Percentiles rank a stretch among this genome's conserved stretches.
These are phyloP conservation scores for Coemansia sp. DNA, from an alignment of 192 early-diverging fungal species.

Conservation along the genomic window DNA sequence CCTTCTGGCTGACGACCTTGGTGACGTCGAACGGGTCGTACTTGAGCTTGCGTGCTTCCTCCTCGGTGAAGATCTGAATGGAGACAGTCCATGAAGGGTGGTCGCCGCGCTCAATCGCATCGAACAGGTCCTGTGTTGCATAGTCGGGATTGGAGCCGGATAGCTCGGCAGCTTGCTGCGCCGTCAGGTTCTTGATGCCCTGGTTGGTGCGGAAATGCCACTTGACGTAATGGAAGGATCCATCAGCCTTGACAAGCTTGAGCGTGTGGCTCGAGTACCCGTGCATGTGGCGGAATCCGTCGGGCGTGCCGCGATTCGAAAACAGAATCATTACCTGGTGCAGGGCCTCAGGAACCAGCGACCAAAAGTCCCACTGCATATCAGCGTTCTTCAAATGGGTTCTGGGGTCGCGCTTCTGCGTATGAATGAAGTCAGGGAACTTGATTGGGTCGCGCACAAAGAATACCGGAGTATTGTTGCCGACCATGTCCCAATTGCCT, in stretches of 20 bases:
- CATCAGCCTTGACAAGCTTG: slow-evolving; percentile 65
- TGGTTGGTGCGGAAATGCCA: slow-evolving; percentile 81
- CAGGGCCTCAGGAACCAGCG: slow-evolving; percentile 71
- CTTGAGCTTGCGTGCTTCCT: slow-evolving; percentile 61
- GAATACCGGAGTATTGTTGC: slow-evolving; percentile 84
- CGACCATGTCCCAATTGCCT: slow-evolving; percentile 85
- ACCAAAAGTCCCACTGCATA: slow-evolving; percentile 81
- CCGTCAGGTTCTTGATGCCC: slow-evolving; percentile 58
- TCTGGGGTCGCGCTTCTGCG: slow-evolving; percentile 80
- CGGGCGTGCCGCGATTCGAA: slow-evolving; percentile 81
- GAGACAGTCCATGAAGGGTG: slow-evolving; percentile 66
- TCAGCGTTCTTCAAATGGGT: slow-evolving; percentile 70
- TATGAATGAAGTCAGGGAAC: slow-evolving; percentile 84
- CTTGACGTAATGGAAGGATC: slow-evolving; percentile 72
- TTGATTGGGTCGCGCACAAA: slow-evolving; percentile 78
- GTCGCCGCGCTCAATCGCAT: slow-evolving; percentile 62
- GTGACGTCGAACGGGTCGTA: slow-evolving; percentile 73
- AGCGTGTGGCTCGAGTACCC: slow-evolving; percentile 80
- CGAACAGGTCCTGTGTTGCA: slow-evolving; percentile 61
- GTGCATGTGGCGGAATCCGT: slow-evolving; percentile 78
- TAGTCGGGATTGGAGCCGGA: slow-evolving; percentile 60
- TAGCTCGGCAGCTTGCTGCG: slow-evolving; percentile 54
- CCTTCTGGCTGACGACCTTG: slow-evolving; percentile 66
- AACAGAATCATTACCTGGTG: slow-evolving; percentile 81
- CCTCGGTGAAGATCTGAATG: slow-evolving; percentile 62